Base-by-base conservation (phyloP, 2,329 filamentous ascomycete species). In the Rachicladosporium sp. region DNA sequence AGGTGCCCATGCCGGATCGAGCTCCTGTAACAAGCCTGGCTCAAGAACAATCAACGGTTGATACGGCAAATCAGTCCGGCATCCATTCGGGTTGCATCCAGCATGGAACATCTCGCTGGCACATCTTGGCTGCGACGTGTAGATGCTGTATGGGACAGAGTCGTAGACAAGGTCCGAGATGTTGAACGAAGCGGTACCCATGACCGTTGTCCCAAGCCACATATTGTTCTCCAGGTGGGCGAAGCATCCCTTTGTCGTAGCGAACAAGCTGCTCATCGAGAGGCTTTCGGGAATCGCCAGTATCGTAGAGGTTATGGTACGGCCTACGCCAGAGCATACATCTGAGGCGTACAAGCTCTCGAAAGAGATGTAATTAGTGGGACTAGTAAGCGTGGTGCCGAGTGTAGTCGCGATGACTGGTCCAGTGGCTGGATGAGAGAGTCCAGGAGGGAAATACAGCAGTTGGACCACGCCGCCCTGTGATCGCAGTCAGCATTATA, bases 331-430 rank as follows among this genome's bases (percentile, higher is more conserved):
- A 5, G 11, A 33, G 10, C 31, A 38, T 3, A 11, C 37, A 13
- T 38, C 31, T n/a, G 12, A 19, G 7, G 31, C 37, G 12, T 33
- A 38, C 3, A 38, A 5, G 15, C 15, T 27, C 10, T 10, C 19
- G 23, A 33, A 38, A 4, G 37, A 38, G 30, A 34, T 34, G 31
- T 38, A 32, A 10, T 38, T 33, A 9, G 30, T 38, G 6, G 37
- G 31, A n/a, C 37, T 38, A 6, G 31, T 38, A 9, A 34, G 12
- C 4, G 29, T 31, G 10, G 31, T 38, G 4, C 37, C 37, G 2
- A 38, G 31, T 6, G 37, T 38, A 12, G 37, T 38, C 9, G 31
- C 36, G 13, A 38, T 30, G 15, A 38, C 29, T 33, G 30, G 36
- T 9, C 10, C 36, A 6, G 36, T 38, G 3, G 36, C 30, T 4